These are phyloP conservation scores for Leptodontidium sp. DNA, from an alignment of 2,329 filamentous ascomycete genomes.

Conservation along the genomic window DNA sequence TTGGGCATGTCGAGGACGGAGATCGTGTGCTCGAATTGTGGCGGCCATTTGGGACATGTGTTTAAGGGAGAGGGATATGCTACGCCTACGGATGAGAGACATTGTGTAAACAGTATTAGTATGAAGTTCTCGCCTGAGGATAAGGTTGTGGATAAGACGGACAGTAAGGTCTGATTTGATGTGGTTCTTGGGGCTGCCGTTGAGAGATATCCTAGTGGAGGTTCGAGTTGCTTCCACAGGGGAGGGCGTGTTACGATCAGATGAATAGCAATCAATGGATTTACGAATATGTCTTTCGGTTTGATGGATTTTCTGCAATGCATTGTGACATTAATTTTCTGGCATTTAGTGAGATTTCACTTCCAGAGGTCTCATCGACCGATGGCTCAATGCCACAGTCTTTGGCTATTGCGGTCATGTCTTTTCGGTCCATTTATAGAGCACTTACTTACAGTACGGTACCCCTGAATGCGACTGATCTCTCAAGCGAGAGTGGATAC, in stretches of 20 bases:
- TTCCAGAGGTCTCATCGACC: neutral
- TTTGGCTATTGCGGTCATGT: too few relatives aligned
- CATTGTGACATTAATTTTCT: neutral
- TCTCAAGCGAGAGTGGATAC: too few relatives aligned
- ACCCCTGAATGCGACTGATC: too few relatives aligned
- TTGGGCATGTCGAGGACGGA: conserved; percentile 89
- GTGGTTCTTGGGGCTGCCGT: neutral
- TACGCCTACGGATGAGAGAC: conserved; percentile 92
- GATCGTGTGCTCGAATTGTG: conserved; percentile 94
- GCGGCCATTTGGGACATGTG: conserved; percentile 89
- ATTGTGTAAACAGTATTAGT: conserved; percentile 95
- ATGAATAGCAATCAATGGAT: conserved; percentile 7
- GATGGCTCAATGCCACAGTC: too few relatives aligned
- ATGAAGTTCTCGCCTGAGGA: conserved; percentile 80
- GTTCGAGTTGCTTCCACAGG: neutral
- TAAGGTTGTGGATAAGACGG: conserved; percentile 54
- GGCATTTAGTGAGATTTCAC: neutral
- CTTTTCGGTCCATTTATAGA: too few relatives aligned
- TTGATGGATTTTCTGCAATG: neutral
- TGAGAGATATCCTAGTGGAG: conserved; percentile 13
- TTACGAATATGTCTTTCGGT: neutral
- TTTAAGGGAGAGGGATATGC: conserved; percentile 88
- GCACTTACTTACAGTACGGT: too few relatives aligned
- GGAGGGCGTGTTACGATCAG: neutral
- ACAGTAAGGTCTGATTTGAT: conserved; percentile 48